phyloP scores from a whole-genome alignment of 768 basidiomycete genomes.

The Lactarius evosmus region DNA sequence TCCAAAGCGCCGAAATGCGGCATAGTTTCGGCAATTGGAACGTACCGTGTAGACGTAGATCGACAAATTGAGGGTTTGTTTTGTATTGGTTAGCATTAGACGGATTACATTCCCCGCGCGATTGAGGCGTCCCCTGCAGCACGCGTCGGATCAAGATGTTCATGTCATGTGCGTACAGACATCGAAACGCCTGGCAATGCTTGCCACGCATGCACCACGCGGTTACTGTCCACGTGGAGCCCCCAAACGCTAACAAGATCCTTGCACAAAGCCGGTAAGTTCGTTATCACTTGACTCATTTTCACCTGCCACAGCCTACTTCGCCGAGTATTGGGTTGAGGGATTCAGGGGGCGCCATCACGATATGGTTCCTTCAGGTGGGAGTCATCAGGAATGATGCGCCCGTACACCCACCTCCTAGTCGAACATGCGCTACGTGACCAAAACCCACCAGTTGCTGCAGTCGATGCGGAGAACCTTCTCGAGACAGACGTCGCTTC shows the following conservation, averaged over 20 bases:
- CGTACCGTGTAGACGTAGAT: neutral
- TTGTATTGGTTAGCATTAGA: neutral
- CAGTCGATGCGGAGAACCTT: constrained; percentile 2
- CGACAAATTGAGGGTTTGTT: neutral
- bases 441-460: constrained; percentile 9
- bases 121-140: neutral
- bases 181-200: constrained; percentile 2
- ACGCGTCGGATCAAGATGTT: constrained; percentile 12
- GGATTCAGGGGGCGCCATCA: constrained; percentile 7
- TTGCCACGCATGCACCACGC: constrained; percentile 10
- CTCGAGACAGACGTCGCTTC: neutral
- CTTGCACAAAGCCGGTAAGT: neutral
- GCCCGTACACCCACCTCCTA: neutral
- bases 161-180: neutral
- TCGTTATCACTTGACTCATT: neutral
- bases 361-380: neutral
- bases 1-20: neutral
- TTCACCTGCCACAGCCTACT: no score
- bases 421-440: neutral
- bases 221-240: constrained; percentile 5
- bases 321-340: neutral
- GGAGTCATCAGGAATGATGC: constrained; percentile 8
- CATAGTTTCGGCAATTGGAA: constrained; percentile 2
- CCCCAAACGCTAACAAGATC: neutral
- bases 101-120: constrained; percentile 1